Evolutionary conservation across 345 rosid species (phyloP).

Genomic region (Sisymbrium irio): DNA sequence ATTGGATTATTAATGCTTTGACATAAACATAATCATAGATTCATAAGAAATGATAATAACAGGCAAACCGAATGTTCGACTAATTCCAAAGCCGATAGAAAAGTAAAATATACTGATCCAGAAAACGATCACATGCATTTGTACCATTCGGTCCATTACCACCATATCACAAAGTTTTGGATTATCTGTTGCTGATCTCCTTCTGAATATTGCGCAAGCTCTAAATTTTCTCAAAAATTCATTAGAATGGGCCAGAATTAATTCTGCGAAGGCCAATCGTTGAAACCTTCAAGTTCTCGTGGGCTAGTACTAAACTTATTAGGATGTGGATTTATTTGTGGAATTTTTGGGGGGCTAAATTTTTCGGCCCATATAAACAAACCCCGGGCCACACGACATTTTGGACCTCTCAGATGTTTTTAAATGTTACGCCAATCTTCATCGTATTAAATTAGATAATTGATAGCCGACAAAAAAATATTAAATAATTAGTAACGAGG

Average conservation of each 20-base stretch:
- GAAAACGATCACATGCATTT: neutral
- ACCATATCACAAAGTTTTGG: neutral
- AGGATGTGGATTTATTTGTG: neutral
- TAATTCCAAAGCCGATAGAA: neutral
- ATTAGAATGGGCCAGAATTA: neutral
- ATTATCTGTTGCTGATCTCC: neutral
- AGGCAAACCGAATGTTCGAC: neutral
- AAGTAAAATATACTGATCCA: neutral
- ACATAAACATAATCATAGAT: too few relatives aligned
- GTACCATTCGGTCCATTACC: neutral
- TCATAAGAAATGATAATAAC: neutral
- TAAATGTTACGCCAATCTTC: too few relatives aligned
- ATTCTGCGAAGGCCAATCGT: neutral
- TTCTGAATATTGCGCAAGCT: neutral
- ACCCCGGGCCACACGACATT: neutral
- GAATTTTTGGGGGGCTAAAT: neutral
- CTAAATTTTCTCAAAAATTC: neutral
- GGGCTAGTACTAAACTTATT: neutral
- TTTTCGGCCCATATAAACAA: constrained; percentile 5
- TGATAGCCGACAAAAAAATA: neutral
- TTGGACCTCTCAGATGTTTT: neutral
- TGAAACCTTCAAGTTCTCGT: neutral
- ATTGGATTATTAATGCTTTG: neutral
- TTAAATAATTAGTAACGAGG: neutral
- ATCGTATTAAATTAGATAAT: neutral